Evolutionary conservation across 2,329 filamentous ascomycete species (phyloP).

Genomic region (Penicillium sp.): DNA sequence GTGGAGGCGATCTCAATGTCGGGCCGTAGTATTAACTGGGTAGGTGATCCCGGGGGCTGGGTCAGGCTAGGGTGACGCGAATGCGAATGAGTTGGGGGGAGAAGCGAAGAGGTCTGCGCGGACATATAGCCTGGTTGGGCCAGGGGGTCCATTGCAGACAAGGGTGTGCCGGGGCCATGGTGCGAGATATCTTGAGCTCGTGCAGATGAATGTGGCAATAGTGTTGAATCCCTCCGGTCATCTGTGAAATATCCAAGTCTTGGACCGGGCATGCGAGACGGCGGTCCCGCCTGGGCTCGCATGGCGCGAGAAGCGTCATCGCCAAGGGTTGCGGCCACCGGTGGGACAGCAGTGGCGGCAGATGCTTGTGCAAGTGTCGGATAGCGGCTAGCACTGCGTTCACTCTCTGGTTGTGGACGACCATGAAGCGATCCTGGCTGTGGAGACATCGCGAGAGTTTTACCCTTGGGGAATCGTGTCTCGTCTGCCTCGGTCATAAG

Average conservation of each 20-base stretch:
- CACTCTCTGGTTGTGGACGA: constrained; percentile 39
- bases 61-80: constrained; percentile 42
- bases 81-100: constrained; percentile 41
- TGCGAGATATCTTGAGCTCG: constrained; percentile 38
- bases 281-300: constrained; percentile 34
- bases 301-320: constrained; percentile 42
- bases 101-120: constrained; percentile 31
- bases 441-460: constrained; percentile 35
- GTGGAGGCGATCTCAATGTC: constrained; percentile 41
- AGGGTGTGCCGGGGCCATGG: constrained; percentile 28
- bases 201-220: constrained; percentile 28
- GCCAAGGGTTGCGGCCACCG: constrained; percentile 28
- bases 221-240: constrained; percentile 39
- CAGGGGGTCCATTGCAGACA: constrained; percentile 36
- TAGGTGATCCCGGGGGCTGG: constrained; percentile 41
- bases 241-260: constrained; percentile 51
- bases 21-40: constrained; percentile 33
- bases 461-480: constrained; percentile 35
- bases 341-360: constrained; percentile 30
- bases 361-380: constrained; percentile 46
- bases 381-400: constrained; percentile 39
- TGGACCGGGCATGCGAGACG: constrained; percentile 45
- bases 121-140: constrained; percentile 36
- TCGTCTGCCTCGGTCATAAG: constrained; percentile 38
- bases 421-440: constrained; percentile 38